Evolutionary conservation across 2,329 filamentous ascomycete genomes (phyloP), one percentile per base, ranked within the genome.

Genomic region (Fusarium staphyleae): DNA sequence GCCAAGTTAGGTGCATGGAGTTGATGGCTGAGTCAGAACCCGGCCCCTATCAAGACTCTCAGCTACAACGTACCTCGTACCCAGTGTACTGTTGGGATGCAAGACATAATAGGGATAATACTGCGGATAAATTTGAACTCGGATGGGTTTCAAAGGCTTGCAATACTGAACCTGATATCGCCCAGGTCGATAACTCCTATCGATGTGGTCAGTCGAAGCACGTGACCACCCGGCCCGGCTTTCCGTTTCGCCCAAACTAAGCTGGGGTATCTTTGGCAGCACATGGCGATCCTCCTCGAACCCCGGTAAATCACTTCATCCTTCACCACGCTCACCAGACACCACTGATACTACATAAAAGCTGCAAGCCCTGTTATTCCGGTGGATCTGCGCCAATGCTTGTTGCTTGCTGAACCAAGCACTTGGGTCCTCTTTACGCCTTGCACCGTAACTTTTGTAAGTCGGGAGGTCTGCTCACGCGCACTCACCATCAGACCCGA

Each of bases 391-490:
- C 19, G 13, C 52, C 40, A 6, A 22, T 34, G 32, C 29, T 51
- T 39, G 45, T 60, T 45, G 32, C 33, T 36, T 57, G 10, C 51
- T 52, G 48, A 52, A 60, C 41, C 28, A 47, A 61, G 57, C 48
- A 60, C 57, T 22, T 24, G 15, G 57, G 57, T 52, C 47, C 48
- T 53, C 57, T 45, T 36, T 51, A 28, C 40, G 22, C 44, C 30
- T 40, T 46, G 18, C 32, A 40, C 34, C 47, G 53, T 16, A 29
- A 62, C 57, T 54, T 40, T 62, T n/a, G n/a, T n/a, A n/a, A n/a
- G n/a, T n/a, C n/a, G n/a, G 58, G 52, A 55, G 45, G 58, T 62
- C 33, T 33, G 29, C 34, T 34, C 42, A 47, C 48, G 39, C 34
- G 39, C 42, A 49, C 44, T 7, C 22, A 33, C 13, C 24, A 12